Evolutionary conservation across 2,329 filamentous ascomycete genomes (phyloP).

Genomic region (Gyromitra esculenta): DNA sequence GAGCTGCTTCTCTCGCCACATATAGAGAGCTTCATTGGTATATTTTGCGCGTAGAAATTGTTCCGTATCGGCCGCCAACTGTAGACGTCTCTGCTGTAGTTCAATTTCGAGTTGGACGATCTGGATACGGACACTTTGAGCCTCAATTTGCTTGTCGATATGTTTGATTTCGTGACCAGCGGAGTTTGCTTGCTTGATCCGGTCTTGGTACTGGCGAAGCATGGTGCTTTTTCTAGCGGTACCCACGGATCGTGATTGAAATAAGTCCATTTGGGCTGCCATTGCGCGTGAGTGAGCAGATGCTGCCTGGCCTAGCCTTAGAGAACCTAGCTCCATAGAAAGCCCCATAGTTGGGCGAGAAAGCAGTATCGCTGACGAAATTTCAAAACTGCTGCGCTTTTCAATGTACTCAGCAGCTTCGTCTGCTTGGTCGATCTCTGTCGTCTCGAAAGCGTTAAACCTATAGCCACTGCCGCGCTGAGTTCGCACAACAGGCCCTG

Average conservation of each 20-base stretch:
- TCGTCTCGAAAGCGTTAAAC: constrained; percentile 42
- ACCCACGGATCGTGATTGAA: neutral
- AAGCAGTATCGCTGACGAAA: constrained; percentile 22
- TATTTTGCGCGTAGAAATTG: constrained; percentile 58
- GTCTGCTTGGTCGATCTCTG: constrained; percentile 44
- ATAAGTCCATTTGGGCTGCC: neutral
- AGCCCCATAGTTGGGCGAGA: constrained; percentile 39
- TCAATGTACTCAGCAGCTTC: neutral
- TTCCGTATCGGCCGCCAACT: constrained; percentile 52
- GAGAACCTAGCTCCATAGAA: constrained; percentile 10
- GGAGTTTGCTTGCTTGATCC: constrained; percentile 57
- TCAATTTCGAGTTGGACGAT: constrained; percentile 55
- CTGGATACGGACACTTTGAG: constrained; percentile 46
- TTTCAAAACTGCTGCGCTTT: constrained; percentile 28
- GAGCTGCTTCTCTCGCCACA: constrained; percentile 55
- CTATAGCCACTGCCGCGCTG: neutral
- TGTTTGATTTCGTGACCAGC: constrained; percentile 58
- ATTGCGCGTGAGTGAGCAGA: constrained; percentile 1
- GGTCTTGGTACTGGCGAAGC: constrained; percentile 57
- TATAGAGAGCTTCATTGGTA: constrained; percentile 59
- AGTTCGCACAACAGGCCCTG: constrained; percentile 13
- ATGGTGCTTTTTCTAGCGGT: constrained; percentile 30
- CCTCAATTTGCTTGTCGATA: constrained; percentile 58
- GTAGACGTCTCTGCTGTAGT: constrained; percentile 54
- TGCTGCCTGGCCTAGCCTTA: constrained; percentile 41